Evolutionary conservation across 2,329 filamentous ascomycete species (phyloP).

Genomic region (Penicillium italicum): DNA sequence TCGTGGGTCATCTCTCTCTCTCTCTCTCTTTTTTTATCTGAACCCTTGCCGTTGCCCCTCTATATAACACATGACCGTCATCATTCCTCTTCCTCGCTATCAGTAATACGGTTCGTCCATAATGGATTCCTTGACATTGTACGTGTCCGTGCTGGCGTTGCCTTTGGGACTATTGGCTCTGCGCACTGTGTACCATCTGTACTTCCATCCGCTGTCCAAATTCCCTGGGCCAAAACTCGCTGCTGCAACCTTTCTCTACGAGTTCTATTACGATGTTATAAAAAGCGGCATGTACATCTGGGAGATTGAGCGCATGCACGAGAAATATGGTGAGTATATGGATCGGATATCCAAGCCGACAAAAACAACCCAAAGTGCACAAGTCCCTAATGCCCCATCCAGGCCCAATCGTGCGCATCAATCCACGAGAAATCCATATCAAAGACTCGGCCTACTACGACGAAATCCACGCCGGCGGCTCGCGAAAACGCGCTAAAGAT

Average conservation of each 20-base stretch:
- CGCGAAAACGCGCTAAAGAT: slow-evolving; percentile 22
- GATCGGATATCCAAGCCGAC: background rate
- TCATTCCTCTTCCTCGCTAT: background rate
- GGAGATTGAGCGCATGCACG: slow-evolving; percentile 31
- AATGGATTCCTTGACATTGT: slow-evolving; percentile 9
- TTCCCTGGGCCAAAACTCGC: slow-evolving; percentile 36
- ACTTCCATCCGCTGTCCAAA: slow-evolving; percentile 29
- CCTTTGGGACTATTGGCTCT: slow-evolving; percentile 1
- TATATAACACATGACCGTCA: background rate
- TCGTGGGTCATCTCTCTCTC: background rate
- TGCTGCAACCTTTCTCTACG: slow-evolving; percentile 31
- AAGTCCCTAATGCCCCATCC: background rate
- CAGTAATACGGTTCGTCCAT: background rate
- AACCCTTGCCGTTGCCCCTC: background rate
- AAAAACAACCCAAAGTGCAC: too few relatives aligned
- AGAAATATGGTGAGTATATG: slow-evolving; percentile 31
- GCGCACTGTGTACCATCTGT: slow-evolving; percentile 12
- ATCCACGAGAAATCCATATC: slow-evolving; percentile 38
- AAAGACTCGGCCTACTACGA: slow-evolving; percentile 37
- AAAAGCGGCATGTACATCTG: slow-evolving; percentile 30
- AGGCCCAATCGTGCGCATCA: slow-evolving; percentile 40
- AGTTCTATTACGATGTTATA: slow-evolving; percentile 35
- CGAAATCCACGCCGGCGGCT: slow-evolving; percentile 28
- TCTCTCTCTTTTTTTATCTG: background rate
- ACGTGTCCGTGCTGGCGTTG: background rate